These are phyloP conservation scores for Fusarium keratoplasticum DNA, from an alignment of 2,329 filamentous ascomycete species.

Conservation along the genomic window DNA sequence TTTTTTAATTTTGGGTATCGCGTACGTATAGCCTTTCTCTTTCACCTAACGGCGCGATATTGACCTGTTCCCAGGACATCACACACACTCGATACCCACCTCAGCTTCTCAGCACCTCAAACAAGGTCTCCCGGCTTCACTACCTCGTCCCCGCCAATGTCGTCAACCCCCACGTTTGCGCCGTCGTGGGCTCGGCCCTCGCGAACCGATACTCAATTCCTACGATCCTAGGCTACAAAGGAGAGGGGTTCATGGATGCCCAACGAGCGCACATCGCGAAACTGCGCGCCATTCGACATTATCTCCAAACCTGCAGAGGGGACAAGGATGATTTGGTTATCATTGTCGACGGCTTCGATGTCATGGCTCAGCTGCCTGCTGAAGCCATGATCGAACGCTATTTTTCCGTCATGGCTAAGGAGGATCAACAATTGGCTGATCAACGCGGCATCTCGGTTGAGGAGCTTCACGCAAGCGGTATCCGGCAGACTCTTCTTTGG, in stretches of 20 bases:
- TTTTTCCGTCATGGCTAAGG: constrained; percentile 20
- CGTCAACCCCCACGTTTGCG: constrained; percentile 28
- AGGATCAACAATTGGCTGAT: constrained; percentile 35
- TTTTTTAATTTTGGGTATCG: constrained; percentile 10
- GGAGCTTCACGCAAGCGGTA: constrained; percentile 22
- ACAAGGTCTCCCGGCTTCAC: constrained; percentile 25
- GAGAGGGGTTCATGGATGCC: constrained; percentile 28
- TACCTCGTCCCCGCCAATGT: constrained; percentile 36
- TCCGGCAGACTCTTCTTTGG: constrained; percentile 39
- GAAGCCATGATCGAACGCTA: constrained; percentile 39
- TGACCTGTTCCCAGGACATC: not conserved
- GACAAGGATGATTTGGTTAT: constrained; percentile 36
- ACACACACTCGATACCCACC: not conserved
- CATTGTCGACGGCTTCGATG: constrained; percentile 40
- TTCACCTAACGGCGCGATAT: too few relatives aligned
- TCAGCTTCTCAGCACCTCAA: not conserved
- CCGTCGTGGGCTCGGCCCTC: constrained; percentile 33
- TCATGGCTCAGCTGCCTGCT: constrained; percentile 40
- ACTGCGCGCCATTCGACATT: constrained; percentile 28
- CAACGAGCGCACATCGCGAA: constrained; percentile 37
- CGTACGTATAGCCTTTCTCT: not conserved
- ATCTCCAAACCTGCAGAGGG: constrained; percentile 9
- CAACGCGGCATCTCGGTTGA: constrained; percentile 29
- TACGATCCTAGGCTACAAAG: constrained; percentile 34
- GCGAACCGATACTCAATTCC: constrained; percentile 40